Conservation (phyloP, 768 basidiomycete species). For the Grammothele lineata region DNA sequence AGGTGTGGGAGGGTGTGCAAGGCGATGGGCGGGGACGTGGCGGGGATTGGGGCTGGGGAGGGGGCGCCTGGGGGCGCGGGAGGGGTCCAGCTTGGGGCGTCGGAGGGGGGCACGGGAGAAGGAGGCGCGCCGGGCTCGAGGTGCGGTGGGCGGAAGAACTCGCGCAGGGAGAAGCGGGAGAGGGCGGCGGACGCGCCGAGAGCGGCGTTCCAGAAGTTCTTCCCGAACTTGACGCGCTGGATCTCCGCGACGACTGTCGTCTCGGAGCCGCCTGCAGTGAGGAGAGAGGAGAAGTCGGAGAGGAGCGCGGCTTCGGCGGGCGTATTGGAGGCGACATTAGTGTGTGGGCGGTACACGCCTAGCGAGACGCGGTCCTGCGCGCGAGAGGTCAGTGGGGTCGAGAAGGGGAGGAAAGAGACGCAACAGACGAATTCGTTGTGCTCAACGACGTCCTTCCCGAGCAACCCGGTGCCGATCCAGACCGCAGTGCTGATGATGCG, state of each 20-base stretch:
- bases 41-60: conserved; percentile 10
- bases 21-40: conserved; percentile 30
- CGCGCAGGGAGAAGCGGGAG: conserved; percentile 43
- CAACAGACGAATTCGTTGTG: conserved; percentile 48
- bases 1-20: conserved; percentile 44
- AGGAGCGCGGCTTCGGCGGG: conserved; percentile 38
- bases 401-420: neutral
- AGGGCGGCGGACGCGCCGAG: conserved; percentile 52
- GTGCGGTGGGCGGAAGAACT: conserved; percentile 47
- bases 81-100: neutral
- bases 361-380: conserved; percentile 46
- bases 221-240: conserved; percentile 56
- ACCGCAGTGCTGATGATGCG: conserved; percentile 52
- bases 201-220: conserved; percentile 62
- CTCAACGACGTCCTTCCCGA: conserved; percentile 42
- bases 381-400: neutral
- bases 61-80: too few species aligned
- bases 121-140: conserved; percentile 31
- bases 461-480: conserved; percentile 50
- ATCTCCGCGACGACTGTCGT: conserved; percentile 50
- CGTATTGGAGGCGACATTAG: conserved; percentile 36
- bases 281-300: conserved; percentile 39
- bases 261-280: conserved; percentile 45
- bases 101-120: neutral
- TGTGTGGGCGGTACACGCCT: conserved; percentile 50